Evolutionary conservation across 2,329 filamentous ascomycete species (phyloP).

Genomic region (Xylariales sp.): DNA sequence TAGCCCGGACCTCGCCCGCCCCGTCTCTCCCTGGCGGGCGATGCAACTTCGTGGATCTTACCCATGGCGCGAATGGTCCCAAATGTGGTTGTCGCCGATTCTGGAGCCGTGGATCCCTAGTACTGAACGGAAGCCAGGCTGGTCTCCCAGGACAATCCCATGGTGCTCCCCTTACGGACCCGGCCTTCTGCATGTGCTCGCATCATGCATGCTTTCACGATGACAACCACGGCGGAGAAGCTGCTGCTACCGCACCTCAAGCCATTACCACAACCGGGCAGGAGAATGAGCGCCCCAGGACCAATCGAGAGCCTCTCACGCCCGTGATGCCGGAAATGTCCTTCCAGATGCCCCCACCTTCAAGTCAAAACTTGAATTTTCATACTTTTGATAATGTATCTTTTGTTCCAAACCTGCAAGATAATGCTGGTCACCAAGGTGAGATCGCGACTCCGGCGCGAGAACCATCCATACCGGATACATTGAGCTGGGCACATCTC

Average conservation of each 20-base stretch:
- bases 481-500: conserved; percentile 45
- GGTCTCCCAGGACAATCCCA: conserved; percentile 17
- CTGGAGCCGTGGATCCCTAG: conserved; percentile 42
- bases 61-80: conserved; percentile 44
- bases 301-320: conserved; percentile 46
- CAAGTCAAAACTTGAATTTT: conserved; percentile 37
- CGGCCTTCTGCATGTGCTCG: conserved; percentile 56
- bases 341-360: conserved; percentile 31
- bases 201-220: conserved; percentile 61
- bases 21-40: conserved; percentile 42
- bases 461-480: conserved; percentile 50
- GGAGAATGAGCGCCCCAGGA: conserved; percentile 48
- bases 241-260: conserved; percentile 17
- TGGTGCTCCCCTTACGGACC: conserved; percentile 12
- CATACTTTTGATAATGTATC: conserved; percentile 29
- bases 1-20: conserved; percentile 20
- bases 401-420: conserved; percentile 27
- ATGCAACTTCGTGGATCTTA: conserved; percentile 55
- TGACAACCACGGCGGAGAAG: conserved; percentile 31
- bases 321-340: conserved; percentile 41
- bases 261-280: conserved; percentile 30
- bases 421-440: conserved; percentile 16
- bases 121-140: conserved; percentile 22
- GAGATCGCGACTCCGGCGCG: conserved; percentile 21
- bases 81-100: conserved; percentile 59